Evolutionary conservation across 345 rosid genomes (phyloP), one percentile per base, ranked within the genome.

Genomic region (Anacardium occidentale): DNA sequence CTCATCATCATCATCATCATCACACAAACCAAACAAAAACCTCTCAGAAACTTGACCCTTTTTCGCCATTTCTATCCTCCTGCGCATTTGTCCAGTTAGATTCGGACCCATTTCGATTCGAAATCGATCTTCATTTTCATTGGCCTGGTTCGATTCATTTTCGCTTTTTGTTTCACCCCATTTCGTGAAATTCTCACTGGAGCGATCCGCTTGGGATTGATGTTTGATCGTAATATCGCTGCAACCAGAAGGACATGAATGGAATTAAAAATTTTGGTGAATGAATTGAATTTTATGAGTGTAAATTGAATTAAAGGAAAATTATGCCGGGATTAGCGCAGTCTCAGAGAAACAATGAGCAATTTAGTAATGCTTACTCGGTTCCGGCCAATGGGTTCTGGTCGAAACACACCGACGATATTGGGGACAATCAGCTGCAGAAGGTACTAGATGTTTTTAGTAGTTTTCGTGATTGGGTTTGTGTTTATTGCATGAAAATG

Each of bases 291-390:
- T 37, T 37, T 74, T 1, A 78, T 13, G 69, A 73, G 74, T 76
- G 59, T 76, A n/a, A 52, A 58, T 74, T 83, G 51, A 61, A 51
- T 29, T 29, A 48, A 6, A 62, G 53, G 15, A 52, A 73, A 79
- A 80, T 65, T 79, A 93, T 93, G 96, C 96, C 97, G 24, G 94
- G 94, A 85, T 82, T 91, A 83, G 83, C 92, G 70, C 90, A 81
- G 83, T 80, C 91, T 68, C 90, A 81, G 83, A 80, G 85, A 60
- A 82, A 25, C 29, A 65, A 84, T 81, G 93, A 91, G 58, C 88
- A 83, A 74, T 87, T 77, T 76, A 52, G 80, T 76, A 85, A 79
- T 82, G 86, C 79, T 21, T 60, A 72, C 44, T 75, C 75, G 69
- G 75, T 40, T 66, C 61, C 74, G 54, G 73, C 88, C 63, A 86